phyloP scores from a whole-genome alignment of 2,329 filamentous ascomycete genomes.

The Pseudocercospora fuligena region DNA sequence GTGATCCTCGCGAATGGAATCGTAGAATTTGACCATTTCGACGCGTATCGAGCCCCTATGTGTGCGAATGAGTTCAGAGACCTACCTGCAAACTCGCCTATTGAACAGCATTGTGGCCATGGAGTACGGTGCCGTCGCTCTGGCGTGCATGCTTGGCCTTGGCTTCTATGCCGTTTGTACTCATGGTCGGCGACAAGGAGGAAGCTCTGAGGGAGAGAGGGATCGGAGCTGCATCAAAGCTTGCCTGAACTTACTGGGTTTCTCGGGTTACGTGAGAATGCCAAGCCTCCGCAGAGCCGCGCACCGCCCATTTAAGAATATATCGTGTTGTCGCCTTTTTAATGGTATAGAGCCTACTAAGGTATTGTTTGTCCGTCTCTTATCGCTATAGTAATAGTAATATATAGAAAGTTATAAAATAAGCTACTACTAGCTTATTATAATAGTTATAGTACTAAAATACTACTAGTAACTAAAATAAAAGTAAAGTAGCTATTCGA shows the following conservation, averaged over 20 bases:
- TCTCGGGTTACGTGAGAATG: no score
- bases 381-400: no score
- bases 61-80: not conserved
- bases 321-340: no score
- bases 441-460: no score
- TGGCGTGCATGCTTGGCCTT: not conserved
- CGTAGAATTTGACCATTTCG: constrained; percentile 64
- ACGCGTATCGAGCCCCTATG: not conserved
- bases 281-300: no score
- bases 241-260: not conserved
- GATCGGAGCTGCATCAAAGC: not conserved
- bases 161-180: not conserved
- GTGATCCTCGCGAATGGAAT: constrained; percentile 60
- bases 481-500: no score
- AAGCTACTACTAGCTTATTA: no score
- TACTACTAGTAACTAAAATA: no score
- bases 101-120: not conserved
- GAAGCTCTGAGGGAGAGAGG: not conserved
- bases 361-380: no score
- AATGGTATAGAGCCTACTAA: no score
- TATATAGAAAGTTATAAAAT: no score
- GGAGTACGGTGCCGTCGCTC: not conserved
- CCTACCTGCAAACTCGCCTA: not conserved
- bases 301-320: no score
- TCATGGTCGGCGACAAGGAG: not conserved